A percentile compares a stretch with the other conserved stretches of the same genome.
Conservation (phyloP, 148 eudicot species). For the Fagopyrum esculentum region DNA sequence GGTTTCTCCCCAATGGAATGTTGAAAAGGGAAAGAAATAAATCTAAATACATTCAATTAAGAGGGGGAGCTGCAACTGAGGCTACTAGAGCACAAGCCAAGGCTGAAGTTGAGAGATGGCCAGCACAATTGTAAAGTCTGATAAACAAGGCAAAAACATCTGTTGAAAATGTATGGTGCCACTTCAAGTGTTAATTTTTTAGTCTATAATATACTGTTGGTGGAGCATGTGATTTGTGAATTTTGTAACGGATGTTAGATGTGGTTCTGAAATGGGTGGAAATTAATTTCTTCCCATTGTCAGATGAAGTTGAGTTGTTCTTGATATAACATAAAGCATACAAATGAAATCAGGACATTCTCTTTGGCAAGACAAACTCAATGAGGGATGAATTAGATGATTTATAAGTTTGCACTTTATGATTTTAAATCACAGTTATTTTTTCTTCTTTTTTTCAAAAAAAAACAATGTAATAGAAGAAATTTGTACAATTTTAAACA, state of each 20-base stretch:
- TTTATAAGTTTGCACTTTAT: too few species aligned
- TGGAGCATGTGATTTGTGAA: background rate
- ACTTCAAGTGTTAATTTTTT: background rate
- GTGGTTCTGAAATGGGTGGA: background rate
- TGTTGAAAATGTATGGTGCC: slow-evolving; percentile 55
- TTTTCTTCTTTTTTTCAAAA: too few species aligned
- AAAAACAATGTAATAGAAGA: too few species aligned
- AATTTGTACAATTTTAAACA: too few species aligned
- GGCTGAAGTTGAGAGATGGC: slow-evolving; percentile 49
- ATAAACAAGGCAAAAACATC: slow-evolving; percentile 38
- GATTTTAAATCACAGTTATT: too few species aligned
- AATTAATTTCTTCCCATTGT: background rate
- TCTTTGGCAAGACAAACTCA: too few species aligned
- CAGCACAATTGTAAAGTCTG: slow-evolving; percentile 40
- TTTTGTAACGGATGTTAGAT: background rate
- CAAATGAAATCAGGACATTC: too few species aligned
- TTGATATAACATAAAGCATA: background rate
- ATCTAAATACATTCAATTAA: too few species aligned
- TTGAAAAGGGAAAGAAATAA: too few species aligned
- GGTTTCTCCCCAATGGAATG: too few species aligned
- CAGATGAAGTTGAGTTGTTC: background rate
- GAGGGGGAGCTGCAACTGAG: slow-evolving; percentile 62
- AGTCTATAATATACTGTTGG: background rate
- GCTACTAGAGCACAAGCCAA: slow-evolving; percentile 79
- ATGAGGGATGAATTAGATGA: too few species aligned